These are phyloP conservation scores for Dorcoceras hygrometricum DNA, from an alignment of 257 asterid species.

Conservation along the genomic window DNA sequence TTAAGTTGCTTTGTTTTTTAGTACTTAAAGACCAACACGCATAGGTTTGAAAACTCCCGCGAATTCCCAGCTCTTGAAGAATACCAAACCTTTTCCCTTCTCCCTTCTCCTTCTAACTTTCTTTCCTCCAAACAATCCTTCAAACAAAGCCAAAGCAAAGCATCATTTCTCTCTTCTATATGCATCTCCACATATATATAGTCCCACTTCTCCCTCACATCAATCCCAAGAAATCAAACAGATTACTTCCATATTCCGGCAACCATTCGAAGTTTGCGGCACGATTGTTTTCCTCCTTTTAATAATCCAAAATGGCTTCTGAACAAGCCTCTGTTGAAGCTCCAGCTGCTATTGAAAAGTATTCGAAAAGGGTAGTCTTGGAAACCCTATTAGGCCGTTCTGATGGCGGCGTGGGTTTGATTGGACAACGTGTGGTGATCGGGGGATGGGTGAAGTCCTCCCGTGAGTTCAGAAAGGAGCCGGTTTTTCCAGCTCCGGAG, in stretches of 20 bases:
- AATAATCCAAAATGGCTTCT: slow-evolving; percentile 40
- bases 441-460: slow-evolving; percentile 96
- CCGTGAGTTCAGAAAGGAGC: slow-evolving; percentile 56
- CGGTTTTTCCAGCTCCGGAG: slow-evolving; percentile 18
- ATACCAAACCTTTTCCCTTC: slow-evolving; percentile 70
- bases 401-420: slow-evolving; percentile 52
- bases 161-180: slow-evolving; percentile 28
- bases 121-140: slow-evolving; percentile 34
- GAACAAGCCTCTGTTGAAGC: slow-evolving; percentile 39
- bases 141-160: slow-evolving; percentile 54
- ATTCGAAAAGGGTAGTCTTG: slow-evolving; percentile 60
- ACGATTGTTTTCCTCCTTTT: not conserved
- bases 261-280: not conserved
- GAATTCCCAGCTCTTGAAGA: slow-evolving; percentile 51
- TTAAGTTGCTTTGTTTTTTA: too few relatives aligned
- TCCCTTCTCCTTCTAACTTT: slow-evolving; percentile 37
- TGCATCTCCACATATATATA: slow-evolving; percentile 19
- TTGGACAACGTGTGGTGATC: slow-evolving; percentile 58
- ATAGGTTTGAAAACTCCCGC: slow-evolving; percentile 53
- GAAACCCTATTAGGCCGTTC: slow-evolving; percentile 44
- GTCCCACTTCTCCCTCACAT: slow-evolving; percentile 21
- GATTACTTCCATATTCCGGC: slow-evolving; percentile 1
- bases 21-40: slow-evolving; percentile 23
- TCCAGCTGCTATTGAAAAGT: slow-evolving; percentile 40
- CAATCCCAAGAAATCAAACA: slow-evolving; percentile 19